Evolutionary conservation across 2,329 filamentous ascomycete genomes (phyloP), one percentile per base, ranked within the genome.

Genomic region (Pyrenophora teres): DNA sequence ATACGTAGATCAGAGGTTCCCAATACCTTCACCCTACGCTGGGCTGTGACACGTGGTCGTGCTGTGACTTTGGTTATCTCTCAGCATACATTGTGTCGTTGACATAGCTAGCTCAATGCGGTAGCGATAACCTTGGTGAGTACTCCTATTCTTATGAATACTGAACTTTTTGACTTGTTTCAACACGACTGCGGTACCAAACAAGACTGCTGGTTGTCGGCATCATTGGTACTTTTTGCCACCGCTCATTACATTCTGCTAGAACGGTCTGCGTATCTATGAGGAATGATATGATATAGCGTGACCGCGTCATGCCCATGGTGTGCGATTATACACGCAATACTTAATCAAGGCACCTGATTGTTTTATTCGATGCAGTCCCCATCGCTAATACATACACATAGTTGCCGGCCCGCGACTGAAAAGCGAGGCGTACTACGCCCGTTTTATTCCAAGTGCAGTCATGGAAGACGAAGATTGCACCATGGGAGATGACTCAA

Each of bases 391-490:
- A 56, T 15, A 21, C n/a, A 16, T n/a, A 9, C 32, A 38, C 12
- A 50, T 45, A 66, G 63, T 36, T 40, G 30, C 47, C 46, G 51
- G 47, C 49, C 47, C 30, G 47, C 15, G 40, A 40, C 39, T 55
- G 56, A 40, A 43, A 53, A 59, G 54, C 53, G 47, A 59, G 63
- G 57, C 57, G 54, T 55, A 38, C 37, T 45, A 55, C 56, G 53
- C 55, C 60, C 52, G 56, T 51, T 37, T 47, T 40, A 37, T 38
- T 42, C 18, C 32, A 38, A 43, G 50, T 45, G 40, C 44, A 54
- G 53, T 44, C 25, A 69, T 71, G 63, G 65, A 68, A 9, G 62
- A 64, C 37, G 60, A 60, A 16, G 68, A 71, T 47, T 63, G 60
- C 35, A 44, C 56, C n/a, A 72, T 72, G 63, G 65, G 57, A 12